A percentile compares a stretch with the other conserved stretches of the same genome.
Evolutionary conservation across 2,329 filamentous ascomycete genomes (phyloP).

Genomic region (Diaporthe capsici): DNA sequence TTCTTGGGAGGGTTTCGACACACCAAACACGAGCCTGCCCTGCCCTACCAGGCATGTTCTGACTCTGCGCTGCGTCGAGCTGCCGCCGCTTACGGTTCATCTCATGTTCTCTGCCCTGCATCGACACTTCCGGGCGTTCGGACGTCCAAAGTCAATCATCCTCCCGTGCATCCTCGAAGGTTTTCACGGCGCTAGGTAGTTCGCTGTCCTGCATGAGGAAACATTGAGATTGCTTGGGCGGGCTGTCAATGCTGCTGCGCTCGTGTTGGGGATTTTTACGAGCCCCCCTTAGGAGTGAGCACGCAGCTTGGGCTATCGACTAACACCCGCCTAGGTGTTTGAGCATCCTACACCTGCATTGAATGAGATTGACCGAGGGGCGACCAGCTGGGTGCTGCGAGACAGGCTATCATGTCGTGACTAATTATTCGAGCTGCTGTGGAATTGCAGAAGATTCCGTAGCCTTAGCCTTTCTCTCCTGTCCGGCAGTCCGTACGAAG

Average conservation of each 20-base stretch:
- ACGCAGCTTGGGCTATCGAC: slow-evolving; percentile 5
- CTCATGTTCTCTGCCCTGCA: slow-evolving; percentile 25
- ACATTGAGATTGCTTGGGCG: slow-evolving; percentile 19
- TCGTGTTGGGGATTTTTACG: slow-evolving; percentile 8
- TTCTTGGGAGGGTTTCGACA: slow-evolving; percentile 14
- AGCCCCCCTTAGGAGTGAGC: not conserved
- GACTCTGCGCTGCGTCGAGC: not conserved
- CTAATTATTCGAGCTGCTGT: not conserved
- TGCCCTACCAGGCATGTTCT: slow-evolving; percentile 15
- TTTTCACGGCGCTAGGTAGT: slow-evolving; percentile 1
- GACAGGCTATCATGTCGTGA: slow-evolving; percentile 1
- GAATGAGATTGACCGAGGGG: slow-evolving; percentile 19
- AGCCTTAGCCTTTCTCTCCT: not conserved
- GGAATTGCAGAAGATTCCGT: slow-evolving; percentile 14
- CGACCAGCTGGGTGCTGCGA: not conserved
- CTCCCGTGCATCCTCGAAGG: slow-evolving; percentile 17
- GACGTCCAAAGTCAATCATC: not conserved
- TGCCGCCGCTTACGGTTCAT: slow-evolving; percentile 20
- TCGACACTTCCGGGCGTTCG: not conserved
- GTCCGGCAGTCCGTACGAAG: not conserved
- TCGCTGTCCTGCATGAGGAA: not conserved
- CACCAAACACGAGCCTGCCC: slow-evolving; percentile 17
- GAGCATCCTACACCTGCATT: slow-evolving; percentile 11
- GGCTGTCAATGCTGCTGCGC: slow-evolving; percentile 2
- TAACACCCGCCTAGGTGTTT: slow-evolving; percentile 24